These are phyloP conservation scores for Paecilomyces variotii DNA, from an alignment of 2,329 filamentous ascomycete genomes.

Conservation along the genomic window DNA sequence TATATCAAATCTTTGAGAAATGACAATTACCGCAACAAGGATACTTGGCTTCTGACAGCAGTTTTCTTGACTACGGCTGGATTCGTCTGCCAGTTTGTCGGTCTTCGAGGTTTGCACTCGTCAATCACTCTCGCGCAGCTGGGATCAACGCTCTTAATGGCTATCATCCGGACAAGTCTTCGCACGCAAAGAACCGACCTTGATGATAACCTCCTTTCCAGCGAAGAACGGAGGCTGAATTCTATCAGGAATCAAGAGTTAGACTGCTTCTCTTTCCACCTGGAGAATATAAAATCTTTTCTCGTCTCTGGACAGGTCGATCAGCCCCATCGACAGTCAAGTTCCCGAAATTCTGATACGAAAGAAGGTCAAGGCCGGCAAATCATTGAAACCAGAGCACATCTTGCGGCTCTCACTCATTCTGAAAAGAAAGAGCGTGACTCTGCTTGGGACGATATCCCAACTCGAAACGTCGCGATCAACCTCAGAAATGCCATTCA, in stretches of 20 bases:
- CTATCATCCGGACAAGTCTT: constrained; percentile 25
- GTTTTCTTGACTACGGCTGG: constrained; percentile 22
- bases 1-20: constrained; percentile 23
- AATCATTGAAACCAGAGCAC: constrained; percentile 14
- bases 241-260: constrained; percentile 23
- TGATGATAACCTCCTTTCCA: constrained; percentile 18
- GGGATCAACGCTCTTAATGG: constrained; percentile 29
- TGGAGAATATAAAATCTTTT: constrained; percentile 18
- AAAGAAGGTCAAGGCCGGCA: constrained; percentile 1
- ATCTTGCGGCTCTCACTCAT: constrained; percentile 16
- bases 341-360: neutral
- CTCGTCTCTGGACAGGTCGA: constrained; percentile 3
- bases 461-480: constrained; percentile 15
- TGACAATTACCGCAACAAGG: constrained; percentile 6
- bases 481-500: constrained; percentile 18
- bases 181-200: constrained; percentile 23
- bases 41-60: constrained; percentile 13
- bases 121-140: constrained; percentile 29
- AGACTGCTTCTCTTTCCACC: constrained; percentile 23
- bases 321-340: neutral
- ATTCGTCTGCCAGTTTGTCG: constrained; percentile 33
- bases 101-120: constrained; percentile 28
- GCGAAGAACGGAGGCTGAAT: constrained; percentile 12
- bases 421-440: constrained; percentile 1
- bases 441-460: constrained; percentile 19